phyloP scores from a whole-genome alignment of 352 stramenopile genomes.

The Globisporangium okanoganense region DNA sequence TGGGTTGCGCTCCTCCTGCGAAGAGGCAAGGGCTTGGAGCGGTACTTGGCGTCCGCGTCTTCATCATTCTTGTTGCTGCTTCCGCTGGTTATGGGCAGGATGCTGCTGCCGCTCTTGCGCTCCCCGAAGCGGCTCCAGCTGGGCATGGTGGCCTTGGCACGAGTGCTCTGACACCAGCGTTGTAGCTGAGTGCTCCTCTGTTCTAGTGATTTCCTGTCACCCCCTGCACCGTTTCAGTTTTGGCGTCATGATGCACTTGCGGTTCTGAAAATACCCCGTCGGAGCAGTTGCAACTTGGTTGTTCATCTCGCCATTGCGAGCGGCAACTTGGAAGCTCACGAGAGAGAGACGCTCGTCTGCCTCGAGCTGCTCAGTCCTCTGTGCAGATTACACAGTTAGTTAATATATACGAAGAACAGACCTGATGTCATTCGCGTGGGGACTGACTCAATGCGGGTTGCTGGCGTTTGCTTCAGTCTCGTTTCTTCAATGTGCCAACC shows the following conservation, averaged over 20 bases:
- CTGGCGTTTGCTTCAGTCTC: slow-evolving; percentile 1
- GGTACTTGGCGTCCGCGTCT: slow-evolving; percentile 11
- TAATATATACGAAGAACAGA: not conserved
- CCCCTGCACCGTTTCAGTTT: not conserved
- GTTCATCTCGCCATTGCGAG: not conserved
- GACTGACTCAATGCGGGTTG: not conserved
- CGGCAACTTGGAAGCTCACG: not conserved
- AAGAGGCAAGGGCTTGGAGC: slow-evolving; percentile 7
- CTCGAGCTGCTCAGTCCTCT: not conserved
- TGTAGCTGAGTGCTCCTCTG: not conserved
- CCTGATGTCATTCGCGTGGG: not conserved
- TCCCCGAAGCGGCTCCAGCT: slow-evolving; percentile 15
- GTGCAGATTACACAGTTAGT: no score
- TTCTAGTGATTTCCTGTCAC: not conserved
- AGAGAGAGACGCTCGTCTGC: not conserved
- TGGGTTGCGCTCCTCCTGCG: slow-evolving; percentile 1
- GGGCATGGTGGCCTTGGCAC: not conserved
- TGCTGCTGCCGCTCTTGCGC: not conserved
- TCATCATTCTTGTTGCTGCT: not conserved
- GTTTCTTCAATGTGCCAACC: not conserved
- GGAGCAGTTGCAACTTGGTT: not conserved
- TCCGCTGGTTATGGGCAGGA: slow-evolving; percentile 7
- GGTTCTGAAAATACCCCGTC: not conserved
- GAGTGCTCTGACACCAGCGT: not conserved
- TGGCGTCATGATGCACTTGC: not conserved